Conservation (phyloP, 352 stramenopile species). For the Phytophthora capsici region DNA sequence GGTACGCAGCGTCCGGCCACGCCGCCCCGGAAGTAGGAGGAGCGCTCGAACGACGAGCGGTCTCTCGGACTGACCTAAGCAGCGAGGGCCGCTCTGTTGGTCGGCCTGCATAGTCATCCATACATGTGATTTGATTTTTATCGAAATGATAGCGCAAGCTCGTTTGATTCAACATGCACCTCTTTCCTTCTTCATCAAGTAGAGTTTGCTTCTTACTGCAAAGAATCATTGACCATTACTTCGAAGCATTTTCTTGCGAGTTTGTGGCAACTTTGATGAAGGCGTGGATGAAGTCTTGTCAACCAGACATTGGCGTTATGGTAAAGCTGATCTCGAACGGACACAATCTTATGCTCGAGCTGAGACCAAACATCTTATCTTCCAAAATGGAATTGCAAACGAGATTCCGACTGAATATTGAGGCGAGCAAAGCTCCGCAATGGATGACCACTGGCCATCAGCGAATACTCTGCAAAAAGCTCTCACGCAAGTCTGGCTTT, state of each 20-base stretch:
- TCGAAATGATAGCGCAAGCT: conserved; percentile 38
- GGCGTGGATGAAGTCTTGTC: neutral
- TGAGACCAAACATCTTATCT: no score
- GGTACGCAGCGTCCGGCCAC: conserved; percentile 65
- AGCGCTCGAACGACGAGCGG: conserved; percentile 13
- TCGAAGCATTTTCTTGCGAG: neutral
- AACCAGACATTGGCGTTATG: neutral
- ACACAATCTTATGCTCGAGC: no score
- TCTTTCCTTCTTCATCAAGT: conserved; percentile 7
- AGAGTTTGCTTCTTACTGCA: neutral
- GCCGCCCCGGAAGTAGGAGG: conserved; percentile 58
- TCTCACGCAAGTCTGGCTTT: conserved; percentile 10
- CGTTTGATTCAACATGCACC: conserved; percentile 38
- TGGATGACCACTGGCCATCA: no score
- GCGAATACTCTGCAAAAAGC: no score
- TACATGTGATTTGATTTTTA: conserved; percentile 51
- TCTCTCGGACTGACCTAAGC: conserved; percentile 18
- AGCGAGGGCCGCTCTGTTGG: conserved; percentile 15
- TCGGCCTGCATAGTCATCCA: conserved; percentile 38
- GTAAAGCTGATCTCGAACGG: no score
- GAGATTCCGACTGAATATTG: no score
- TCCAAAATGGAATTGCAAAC: no score
- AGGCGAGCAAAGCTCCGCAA: neutral
- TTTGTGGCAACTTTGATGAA: conserved; percentile 1
- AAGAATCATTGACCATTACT: neutral